These are phyloP conservation scores for Kodamaea leandrae DNA, from an alignment of 805 yeast species.

Conservation along the genomic window DNA sequence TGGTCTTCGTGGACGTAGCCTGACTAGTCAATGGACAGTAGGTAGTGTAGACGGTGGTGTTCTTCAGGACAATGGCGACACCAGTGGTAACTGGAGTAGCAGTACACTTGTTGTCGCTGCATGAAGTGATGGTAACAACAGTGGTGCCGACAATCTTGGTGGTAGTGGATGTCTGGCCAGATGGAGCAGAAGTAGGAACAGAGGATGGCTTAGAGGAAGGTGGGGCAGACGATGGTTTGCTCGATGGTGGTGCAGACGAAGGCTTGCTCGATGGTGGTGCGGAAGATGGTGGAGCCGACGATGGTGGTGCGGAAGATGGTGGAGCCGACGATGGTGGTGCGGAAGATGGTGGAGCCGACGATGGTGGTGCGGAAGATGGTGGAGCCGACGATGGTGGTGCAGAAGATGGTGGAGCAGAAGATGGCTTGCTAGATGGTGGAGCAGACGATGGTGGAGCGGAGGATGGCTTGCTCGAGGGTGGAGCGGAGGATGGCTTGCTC, in stretches of 20 bases:
- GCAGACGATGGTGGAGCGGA: not conserved
- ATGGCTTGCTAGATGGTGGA: not conserved
- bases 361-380: not conserved
- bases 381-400: not conserved
- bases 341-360: not conserved
- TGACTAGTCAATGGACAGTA: slow-evolving; percentile 26
- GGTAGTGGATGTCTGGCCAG: slow-evolving; percentile 10
- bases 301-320: not conserved
- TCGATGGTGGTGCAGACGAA: not conserved
- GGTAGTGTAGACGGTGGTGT: slow-evolving; percentile 30
- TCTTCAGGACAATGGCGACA: slow-evolving; percentile 31
- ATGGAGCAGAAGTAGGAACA: slow-evolving; percentile 3
- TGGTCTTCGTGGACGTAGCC: slow-evolving; percentile 12
- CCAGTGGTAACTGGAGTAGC: slow-evolving; percentile 28
- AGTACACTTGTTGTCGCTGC: slow-evolving; percentile 29
- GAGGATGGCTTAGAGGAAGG: slow-evolving; percentile 2
- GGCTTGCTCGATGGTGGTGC: not conserved
- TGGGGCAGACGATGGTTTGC: not conserved
- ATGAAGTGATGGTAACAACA: slow-evolving; percentile 33
- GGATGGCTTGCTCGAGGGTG: slow-evolving; percentile 1
- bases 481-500: not conserved
- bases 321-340: not conserved
- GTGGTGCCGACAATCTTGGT: slow-evolving; percentile 21
- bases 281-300: not conserved
- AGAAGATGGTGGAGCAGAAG: not conserved